These are phyloP conservation scores for Kluyveromyces wickerhamii DNA, from an alignment of 805 yeast genomes.

Conservation along the genomic window DNA sequence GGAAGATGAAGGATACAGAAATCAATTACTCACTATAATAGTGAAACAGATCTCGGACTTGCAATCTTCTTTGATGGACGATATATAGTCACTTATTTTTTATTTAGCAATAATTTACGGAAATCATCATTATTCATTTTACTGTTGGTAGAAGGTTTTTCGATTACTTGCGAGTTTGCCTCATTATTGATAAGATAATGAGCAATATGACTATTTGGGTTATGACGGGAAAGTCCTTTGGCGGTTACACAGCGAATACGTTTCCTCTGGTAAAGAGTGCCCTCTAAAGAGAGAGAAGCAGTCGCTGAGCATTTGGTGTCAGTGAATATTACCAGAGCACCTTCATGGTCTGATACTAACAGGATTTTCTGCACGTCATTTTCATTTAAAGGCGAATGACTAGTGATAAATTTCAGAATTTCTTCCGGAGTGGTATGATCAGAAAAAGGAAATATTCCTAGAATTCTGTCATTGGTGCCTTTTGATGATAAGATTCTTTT, in stretches of 20 bases:
- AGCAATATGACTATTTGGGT: background rate
- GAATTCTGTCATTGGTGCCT: conserved; percentile 9
- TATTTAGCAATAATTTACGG: conserved; percentile 29
- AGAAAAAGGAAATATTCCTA: conserved; percentile 24
- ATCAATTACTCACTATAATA: conserved; percentile 38
- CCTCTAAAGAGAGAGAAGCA: conserved; percentile 38
- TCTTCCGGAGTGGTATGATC: conserved; percentile 22
- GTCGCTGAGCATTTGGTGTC: conserved; percentile 41
- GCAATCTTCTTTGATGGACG: conserved; percentile 34
- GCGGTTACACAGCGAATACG: conserved; percentile 29
- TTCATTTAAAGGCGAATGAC: conserved; percentile 7
- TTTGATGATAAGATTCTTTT: conserved; percentile 24
- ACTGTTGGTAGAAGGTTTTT: background rate
- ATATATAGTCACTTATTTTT: conserved; percentile 9
- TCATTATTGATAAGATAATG: too few relatives aligned
- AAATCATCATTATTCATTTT: conserved; percentile 34
- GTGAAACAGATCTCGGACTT: conserved; percentile 46
- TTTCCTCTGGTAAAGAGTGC: conserved; percentile 32
- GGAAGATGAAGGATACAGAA: conserved; percentile 39
- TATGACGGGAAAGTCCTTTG: conserved; percentile 21
- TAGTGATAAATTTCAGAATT: conserved; percentile 13
- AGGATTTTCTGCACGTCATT: conserved; percentile 34
- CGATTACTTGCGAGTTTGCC: too few relatives aligned
- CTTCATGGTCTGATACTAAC: conserved; percentile 37
- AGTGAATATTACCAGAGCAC: conserved; percentile 44